These are phyloP conservation scores for Penicillium coprophilum DNA, from an alignment of 495 filamentous ascomycete genomes.

Conservation along the genomic window DNA sequence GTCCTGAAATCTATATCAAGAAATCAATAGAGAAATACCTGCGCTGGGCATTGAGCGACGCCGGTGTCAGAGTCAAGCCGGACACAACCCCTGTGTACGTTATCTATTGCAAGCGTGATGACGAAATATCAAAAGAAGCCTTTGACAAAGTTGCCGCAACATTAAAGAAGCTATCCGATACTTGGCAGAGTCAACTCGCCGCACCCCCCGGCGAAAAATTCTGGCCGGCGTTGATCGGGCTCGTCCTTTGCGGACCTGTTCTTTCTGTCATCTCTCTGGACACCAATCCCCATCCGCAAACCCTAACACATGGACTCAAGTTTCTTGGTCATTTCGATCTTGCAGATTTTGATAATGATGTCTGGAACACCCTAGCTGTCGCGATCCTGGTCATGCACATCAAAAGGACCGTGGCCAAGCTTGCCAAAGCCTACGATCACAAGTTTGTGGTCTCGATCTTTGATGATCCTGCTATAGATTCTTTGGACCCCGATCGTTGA, in stretches of 20 bases:
- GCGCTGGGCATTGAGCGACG: constrained; percentile 46
- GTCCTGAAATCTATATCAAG: constrained; percentile 34
- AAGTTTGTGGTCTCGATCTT: neutral
- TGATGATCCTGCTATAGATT: neutral
- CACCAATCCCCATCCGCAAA: constrained; percentile 23
- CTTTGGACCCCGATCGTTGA: constrained; percentile 2
- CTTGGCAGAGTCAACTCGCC: neutral
- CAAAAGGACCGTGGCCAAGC: constrained; percentile 35
- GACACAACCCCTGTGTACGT: constrained; percentile 33
- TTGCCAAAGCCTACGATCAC: constrained; percentile 20
- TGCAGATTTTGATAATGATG: constrained; percentile 40
- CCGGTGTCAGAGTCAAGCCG: constrained; percentile 21
- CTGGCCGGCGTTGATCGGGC: constrained; percentile 37
- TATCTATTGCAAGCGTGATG: constrained; percentile 31
- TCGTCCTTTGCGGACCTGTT: constrained; percentile 43
- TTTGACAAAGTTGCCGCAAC: constrained; percentile 28
- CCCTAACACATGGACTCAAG: constrained; percentile 15
- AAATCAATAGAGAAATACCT: constrained; percentile 39
- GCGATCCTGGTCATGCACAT: constrained; percentile 42
- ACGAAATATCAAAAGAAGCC: constrained; percentile 32
- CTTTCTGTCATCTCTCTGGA: constrained; percentile 44
- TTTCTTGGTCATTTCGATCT: constrained; percentile 44
- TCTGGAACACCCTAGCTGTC: constrained; percentile 50
- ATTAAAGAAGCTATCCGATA: constrained; percentile 29
- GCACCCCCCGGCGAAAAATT: neutral